A percentile compares a stretch with the other conserved stretches of the same genome.
phyloP scores from a whole-genome alignment of 148 eudicot genomes.

The Arctostaphylos glauca region DNA sequence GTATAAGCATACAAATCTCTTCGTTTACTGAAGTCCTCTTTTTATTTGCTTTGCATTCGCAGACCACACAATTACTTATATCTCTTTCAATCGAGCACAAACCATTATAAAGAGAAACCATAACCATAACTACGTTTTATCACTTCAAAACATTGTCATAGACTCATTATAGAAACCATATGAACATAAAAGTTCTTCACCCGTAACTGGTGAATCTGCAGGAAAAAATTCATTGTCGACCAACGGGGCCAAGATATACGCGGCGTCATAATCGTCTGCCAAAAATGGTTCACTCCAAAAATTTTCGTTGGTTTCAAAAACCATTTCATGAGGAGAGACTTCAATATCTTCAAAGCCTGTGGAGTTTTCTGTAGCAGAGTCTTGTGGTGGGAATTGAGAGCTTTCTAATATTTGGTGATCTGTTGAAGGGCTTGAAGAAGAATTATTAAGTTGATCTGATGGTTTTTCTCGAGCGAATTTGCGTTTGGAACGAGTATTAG shows the following conservation, averaged over 20 bases:
- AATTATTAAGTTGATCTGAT: neutral
- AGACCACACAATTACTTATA: neutral
- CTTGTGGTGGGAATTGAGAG: conserved; percentile 10
- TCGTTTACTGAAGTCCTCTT: too few relatives aligned
- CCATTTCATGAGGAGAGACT: neutral
- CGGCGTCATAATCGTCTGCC: neutral
- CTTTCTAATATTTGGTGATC: conserved; percentile 9
- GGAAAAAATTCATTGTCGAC: neutral
- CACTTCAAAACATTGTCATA: neutral
- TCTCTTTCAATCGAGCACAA: neutral
- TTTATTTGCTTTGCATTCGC: too few relatives aligned
- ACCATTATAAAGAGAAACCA: neutral
- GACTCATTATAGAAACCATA: neutral
- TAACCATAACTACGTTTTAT: neutral
- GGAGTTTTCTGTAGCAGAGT: neutral
- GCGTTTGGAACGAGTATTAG: neutral
- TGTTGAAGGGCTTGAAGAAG: neutral
- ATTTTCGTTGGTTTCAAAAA: neutral
- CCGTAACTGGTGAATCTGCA: neutral
- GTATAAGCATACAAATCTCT: too few relatives aligned
- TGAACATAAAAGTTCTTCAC: neutral
- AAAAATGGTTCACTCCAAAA: conserved; percentile 16
- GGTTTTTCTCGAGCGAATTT: neutral
- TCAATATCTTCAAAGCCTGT: neutral
- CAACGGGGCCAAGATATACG: neutral